Percentiles rank a stretch among this genome's conserved stretches.
Evolutionary conservation across 306 rosid species (phyloP).

Genomic region (Corylus avellana): DNA sequence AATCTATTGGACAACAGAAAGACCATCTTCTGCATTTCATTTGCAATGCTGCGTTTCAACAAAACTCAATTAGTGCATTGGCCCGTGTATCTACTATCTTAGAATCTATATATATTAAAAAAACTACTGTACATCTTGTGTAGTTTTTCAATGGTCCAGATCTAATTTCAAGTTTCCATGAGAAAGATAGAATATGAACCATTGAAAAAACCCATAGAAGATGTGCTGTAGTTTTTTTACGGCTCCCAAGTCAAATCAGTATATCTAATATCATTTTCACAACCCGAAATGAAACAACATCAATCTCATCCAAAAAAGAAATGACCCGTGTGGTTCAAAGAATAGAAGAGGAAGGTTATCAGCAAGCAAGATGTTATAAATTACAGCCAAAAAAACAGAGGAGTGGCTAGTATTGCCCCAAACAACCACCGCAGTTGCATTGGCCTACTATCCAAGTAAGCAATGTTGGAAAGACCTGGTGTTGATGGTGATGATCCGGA

Average conservation of each 20-base stretch:
- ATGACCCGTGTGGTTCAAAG: constrained; percentile 30
- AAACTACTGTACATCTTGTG: too few relatives aligned
- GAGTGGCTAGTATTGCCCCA: constrained; percentile 42
- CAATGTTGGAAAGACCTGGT: constrained; percentile 27
- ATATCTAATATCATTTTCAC: background rate
- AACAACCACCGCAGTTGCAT: constrained; percentile 38
- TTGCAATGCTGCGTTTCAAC: too few relatives aligned
- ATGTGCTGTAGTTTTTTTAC: too few relatives aligned
- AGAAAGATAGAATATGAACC: too few relatives aligned
- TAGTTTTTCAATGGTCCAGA: too few relatives aligned
- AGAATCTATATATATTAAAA: too few relatives aligned
- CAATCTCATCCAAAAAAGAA: constrained; percentile 24
- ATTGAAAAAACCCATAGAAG: too few relatives aligned
- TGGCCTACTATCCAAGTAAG: constrained; percentile 34
- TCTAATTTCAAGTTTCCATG: too few relatives aligned
- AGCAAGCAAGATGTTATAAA: constrained; percentile 24
- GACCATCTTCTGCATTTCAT: background rate
- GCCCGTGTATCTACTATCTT: background rate
- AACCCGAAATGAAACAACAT: constrained; percentile 17
- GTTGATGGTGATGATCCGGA: constrained; percentile 16
- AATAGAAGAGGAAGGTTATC: background rate
- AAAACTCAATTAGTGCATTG: too few relatives aligned
- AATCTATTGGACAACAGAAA: background rate
- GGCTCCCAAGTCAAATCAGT: too few relatives aligned
- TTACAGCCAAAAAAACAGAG: constrained; percentile 38